Conservation (phyloP, 2,329 filamentous ascomycete species). For the Colletotrichum brevisporum region DNA sequence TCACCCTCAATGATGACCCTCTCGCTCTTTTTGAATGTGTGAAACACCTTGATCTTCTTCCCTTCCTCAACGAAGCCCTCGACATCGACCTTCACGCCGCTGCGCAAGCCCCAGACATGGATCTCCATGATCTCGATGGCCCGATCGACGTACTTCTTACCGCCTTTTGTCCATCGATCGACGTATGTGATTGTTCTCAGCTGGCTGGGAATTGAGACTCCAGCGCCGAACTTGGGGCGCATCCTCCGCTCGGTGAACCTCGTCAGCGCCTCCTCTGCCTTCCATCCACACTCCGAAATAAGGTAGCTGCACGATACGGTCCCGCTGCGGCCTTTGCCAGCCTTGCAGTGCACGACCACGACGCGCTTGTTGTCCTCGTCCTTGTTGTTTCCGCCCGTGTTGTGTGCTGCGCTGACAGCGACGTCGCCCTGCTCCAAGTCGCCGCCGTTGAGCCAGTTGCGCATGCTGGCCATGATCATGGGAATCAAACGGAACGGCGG, state of each 20-base stretch:
- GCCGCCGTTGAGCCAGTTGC: conserved; percentile 81
- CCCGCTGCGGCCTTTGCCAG: conserved; percentile 93
- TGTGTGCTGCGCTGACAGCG: conserved; percentile 6
- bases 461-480: conserved; percentile 91
- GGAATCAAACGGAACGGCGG: conserved; percentile 93
- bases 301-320: conserved; percentile 91
- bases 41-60: conserved; percentile 85
- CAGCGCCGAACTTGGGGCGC: conserved; percentile 88
- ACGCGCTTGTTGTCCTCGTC: conserved; percentile 67
- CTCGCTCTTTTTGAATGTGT: conserved; percentile 83
- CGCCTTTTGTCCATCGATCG: conserved; percentile 82
- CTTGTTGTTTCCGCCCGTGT: conserved; percentile 42
- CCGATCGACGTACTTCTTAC: conserved; percentile 86
- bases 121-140: conserved; percentile 89
- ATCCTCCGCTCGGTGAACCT: conserved; percentile 86
- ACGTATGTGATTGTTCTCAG: conserved; percentile 90
- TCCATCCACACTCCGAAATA: conserved; percentile 84
- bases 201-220: conserved; percentile 94
- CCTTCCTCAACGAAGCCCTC: conserved; percentile 92
- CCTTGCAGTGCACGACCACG: conserved; percentile 95
- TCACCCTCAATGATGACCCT: conserved; percentile 75
- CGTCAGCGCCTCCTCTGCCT: conserved; percentile 64
- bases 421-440: conserved; percentile 49
- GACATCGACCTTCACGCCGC: conserved; percentile 89
- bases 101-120: conserved; percentile 88